A percentile compares a stretch with the other conserved stretches of the same genome.
phyloP scores from a whole-genome alignment of 768 basidiomycete species.

The Amanita rubescens region DNA sequence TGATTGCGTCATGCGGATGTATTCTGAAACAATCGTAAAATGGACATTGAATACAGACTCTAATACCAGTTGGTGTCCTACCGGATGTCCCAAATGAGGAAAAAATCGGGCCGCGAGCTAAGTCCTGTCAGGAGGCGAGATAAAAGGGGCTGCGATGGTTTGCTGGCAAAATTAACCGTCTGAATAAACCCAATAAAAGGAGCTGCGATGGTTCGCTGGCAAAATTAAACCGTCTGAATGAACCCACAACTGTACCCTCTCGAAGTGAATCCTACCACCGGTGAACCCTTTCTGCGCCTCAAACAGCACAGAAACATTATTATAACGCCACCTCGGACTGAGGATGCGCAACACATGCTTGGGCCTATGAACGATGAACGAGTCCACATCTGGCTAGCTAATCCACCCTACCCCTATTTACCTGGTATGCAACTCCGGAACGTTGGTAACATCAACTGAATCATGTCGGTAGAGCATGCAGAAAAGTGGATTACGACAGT shows the following conservation, averaged over 20 bases:
- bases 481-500: slow-evolving; percentile 15
- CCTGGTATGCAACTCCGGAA: slow-evolving; percentile 15
- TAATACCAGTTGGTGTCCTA: too few species aligned
- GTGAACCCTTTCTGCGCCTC: slow-evolving; percentile 50
- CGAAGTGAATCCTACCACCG: slow-evolving; percentile 31
- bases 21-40: too few species aligned
- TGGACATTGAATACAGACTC: too few species aligned
- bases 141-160: too few species aligned
- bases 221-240: too few species aligned
- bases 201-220: too few species aligned
- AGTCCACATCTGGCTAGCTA: slow-evolving; percentile 36
- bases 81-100: too few species aligned
- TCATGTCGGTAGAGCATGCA: slow-evolving; percentile 19
- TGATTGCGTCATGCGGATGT: too few species aligned
- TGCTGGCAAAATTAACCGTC: too few species aligned
- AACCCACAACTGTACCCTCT: slow-evolving; percentile 32
- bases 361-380: slow-evolving; percentile 37
- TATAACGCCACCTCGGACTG: slow-evolving; percentile 42
- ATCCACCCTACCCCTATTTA: slow-evolving; percentile 45
- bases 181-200: too few species aligned
- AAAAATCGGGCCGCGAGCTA: too few species aligned
- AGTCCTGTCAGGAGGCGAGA: too few species aligned
- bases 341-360: slow-evolving; percentile 29
- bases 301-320: slow-evolving; percentile 43
- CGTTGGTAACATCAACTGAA: not conserved